Conservation (phyloP, 495 filamentous ascomycete species). For the Neurospora sp. region DNA sequence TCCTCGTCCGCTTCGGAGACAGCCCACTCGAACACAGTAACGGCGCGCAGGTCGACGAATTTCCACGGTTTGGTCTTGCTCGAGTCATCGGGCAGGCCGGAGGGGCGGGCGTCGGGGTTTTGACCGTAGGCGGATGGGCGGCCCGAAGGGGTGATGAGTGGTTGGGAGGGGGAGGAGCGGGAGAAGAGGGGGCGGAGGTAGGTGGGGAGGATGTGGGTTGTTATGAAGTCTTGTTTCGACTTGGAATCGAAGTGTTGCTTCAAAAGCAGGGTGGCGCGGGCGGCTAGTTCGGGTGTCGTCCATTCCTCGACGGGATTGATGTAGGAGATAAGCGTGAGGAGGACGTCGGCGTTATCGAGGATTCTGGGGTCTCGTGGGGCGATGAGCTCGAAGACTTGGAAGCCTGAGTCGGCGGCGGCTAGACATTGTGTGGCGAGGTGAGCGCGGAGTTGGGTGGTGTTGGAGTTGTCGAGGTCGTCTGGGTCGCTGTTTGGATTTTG, state of each 20-base stretch:
- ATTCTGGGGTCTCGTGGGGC: neutral
- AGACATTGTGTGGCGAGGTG: neutral
- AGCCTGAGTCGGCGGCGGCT: constrained; percentile 1
- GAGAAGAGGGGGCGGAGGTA: constrained; percentile 62
- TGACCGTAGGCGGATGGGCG: constrained; percentile 20
- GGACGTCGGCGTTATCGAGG: constrained; percentile 4
- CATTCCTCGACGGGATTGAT: constrained; percentile 43
- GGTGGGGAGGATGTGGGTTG: constrained; percentile 42
- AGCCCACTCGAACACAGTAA: constrained; percentile 58
- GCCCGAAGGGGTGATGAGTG: constrained; percentile 45
- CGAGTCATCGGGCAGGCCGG: constrained; percentile 32
- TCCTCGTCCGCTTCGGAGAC: constrained; percentile 38
- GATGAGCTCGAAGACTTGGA: constrained; percentile 9
- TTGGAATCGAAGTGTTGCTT: constrained; percentile 22
- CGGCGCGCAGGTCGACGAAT: constrained; percentile 45
- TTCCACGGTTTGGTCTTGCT: constrained; percentile 68
- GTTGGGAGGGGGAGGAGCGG: constrained; percentile 44
- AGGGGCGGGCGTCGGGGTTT: constrained; percentile 15
- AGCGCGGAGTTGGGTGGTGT: neutral
- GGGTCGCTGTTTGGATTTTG: neutral
- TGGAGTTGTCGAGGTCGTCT: neutral
- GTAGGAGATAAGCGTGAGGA: constrained; percentile 33
- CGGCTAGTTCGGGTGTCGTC: constrained; percentile 29
- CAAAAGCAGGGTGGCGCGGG: constrained; percentile 31
- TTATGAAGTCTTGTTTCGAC: constrained; percentile 26